A percentile compares a stretch with the other conserved stretches of the same genome.
These are phyloP conservation scores for Starmerella lactis-condensi DNA, from an alignment of 805 yeast genomes.

Conservation along the genomic window DNA sequence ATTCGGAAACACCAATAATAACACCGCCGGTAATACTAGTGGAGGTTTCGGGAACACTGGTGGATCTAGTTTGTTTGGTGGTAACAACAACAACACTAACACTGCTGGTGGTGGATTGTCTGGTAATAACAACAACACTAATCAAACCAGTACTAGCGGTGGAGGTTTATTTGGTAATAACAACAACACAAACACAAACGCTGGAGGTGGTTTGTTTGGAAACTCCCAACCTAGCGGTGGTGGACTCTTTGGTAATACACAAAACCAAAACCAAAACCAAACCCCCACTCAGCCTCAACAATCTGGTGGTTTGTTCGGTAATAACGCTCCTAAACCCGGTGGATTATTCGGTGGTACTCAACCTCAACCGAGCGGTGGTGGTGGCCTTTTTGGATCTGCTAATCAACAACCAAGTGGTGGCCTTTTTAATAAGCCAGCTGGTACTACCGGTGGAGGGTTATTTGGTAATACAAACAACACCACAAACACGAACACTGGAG, in stretches of 20 bases:
- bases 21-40: not conserved
- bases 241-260: conserved; percentile 3
- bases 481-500: conserved; percentile 2
- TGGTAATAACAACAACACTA: conserved; percentile 1
- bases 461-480: conserved; percentile 11
- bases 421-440: not conserved
- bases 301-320: conserved; percentile 17
- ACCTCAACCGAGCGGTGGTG: conserved; percentile 7
- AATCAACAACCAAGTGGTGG: conserved; percentile 1
- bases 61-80: conserved; percentile 4
- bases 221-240: conserved; percentile 1
- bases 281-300: conserved; percentile 12
- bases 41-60: not conserved
- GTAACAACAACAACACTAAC: conserved; percentile 1
- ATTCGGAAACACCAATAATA: conserved; percentile 2
- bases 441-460: conserved; percentile 13
- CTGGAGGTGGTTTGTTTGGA: no score
- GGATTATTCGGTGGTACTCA: conserved; percentile 15
- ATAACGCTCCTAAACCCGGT: conserved; percentile 10
- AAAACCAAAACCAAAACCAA: conserved; percentile 1
- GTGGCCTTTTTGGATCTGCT: conserved; percentile 19
- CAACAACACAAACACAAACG: not conserved
- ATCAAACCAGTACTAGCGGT: not conserved
- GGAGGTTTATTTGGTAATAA: conserved; percentile 4
- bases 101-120: conserved; percentile 2